Base-by-base conservation (phyloP, 148 eudicot genomes). In the Arctostaphylos glauca region DNA sequence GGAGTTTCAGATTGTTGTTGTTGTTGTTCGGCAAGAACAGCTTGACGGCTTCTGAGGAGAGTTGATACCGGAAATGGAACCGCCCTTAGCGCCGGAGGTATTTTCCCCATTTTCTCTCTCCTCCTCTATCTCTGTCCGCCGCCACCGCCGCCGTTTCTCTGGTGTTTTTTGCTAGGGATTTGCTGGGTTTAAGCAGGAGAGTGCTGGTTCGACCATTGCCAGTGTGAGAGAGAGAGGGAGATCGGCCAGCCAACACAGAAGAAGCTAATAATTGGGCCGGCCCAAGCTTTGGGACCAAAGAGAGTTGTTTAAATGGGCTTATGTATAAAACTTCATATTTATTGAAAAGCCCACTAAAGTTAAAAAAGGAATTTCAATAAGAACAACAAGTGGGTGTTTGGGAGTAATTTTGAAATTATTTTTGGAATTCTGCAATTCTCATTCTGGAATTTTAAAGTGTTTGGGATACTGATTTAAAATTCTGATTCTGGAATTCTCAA, bases 41-140 rank as follows among this genome's bases (percentile, higher is more conserved):
- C 21, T 52, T 76, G 74, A 56, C 71, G 76, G 71, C 54, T 81
- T 67, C 71, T 84, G 47, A 89, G 80, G 5, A 89, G 85, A 6
- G 86, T 58, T 15, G 83, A 41, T 48, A 75, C 38, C 25, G 88
- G 85, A 50, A 72, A 9, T 81, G 84, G 76, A 7, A 83, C 55
- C 4, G 86, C 64, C 76, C 88, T 83, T 23, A 89, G 77, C 2
- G 89, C 82, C 25, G 82, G 77, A 16, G 92, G 89, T 9, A 91
- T 62, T 81, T 90, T 92, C 41, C 92, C 92, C 93, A 90, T 91
- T 59, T 19, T 74, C 68, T 48, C 43, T 12, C 38, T n/a, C 23
- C 41, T n/a, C 9, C n/a, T 52, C 19, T 55, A 67, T 70, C 78
- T 56, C 15, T n/a, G n/a, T n/a, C 38, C 38, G 38, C 38, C 38